A percentile compares a stretch with the other conserved stretches of the same genome.
Evolutionary conservation across 2,329 filamentous ascomycete species (phyloP).

Genomic region (Colletotrichum agaves): DNA sequence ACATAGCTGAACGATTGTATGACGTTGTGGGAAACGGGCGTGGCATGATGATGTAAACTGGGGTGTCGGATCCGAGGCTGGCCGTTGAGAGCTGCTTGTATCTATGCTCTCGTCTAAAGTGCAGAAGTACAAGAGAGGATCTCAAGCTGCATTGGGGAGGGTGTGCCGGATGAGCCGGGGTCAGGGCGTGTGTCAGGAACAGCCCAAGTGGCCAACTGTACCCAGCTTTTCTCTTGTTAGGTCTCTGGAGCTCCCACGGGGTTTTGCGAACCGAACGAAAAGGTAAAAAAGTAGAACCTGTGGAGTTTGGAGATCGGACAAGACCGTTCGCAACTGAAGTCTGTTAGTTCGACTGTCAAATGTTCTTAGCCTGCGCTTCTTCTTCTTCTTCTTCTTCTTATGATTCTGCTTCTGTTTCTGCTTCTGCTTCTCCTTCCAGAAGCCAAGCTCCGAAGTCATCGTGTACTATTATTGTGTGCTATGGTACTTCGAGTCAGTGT

Average conservation of each 20-base stretch:
- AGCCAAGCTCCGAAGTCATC: neutral
- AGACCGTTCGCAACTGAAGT: neutral
- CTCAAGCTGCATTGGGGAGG: neutral
- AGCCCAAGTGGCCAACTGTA: neutral
- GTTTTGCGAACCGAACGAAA: neutral
- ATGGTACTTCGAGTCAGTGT: slow-evolving; percentile 3
- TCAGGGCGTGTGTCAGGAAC: slow-evolving; percentile 6
- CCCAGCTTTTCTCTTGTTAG: neutral
- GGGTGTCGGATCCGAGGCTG: slow-evolving; percentile 3
- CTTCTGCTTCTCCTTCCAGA: neutral
- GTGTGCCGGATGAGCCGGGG: slow-evolving; percentile 17
- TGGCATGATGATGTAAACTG: slow-evolving; percentile 31
- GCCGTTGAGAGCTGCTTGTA: neutral
- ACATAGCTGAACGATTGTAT: slow-evolving; percentile 9
- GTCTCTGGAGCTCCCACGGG: neutral
- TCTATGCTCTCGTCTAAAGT: neutral
- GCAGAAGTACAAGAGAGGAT: neutral
- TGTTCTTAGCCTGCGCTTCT: neutral
- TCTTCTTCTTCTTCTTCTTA: neutral
- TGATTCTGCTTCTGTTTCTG: neutral
- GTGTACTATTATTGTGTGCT: neutral
- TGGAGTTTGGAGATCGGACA: slow-evolving; percentile 4
- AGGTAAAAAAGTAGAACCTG: slow-evolving; percentile 2
- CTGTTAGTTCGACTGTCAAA: neutral
- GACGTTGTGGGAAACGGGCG: slow-evolving; percentile 26